Evolutionary conservation across 2,329 filamentous ascomycete genomes (phyloP).

Genomic region (Diaporthe humulicola): DNA sequence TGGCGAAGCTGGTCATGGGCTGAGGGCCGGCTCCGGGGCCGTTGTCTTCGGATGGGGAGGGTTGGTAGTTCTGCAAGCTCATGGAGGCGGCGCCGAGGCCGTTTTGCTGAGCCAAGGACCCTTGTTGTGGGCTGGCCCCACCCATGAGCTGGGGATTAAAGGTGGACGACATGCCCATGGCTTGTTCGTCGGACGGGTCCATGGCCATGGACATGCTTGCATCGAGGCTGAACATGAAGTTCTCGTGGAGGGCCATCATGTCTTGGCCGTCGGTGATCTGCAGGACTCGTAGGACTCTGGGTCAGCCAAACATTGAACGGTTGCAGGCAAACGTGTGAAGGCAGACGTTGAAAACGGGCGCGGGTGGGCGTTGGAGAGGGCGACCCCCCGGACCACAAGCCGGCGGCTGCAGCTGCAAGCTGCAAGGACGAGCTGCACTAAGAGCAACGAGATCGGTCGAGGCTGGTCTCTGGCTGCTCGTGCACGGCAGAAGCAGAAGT

Average conservation of each 20-base stretch:
- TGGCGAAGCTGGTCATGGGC: constrained; percentile 54
- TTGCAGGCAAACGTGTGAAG: background rate
- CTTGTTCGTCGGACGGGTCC: constrained; percentile 50
- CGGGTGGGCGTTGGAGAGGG: constrained; percentile 15
- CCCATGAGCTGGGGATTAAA: constrained; percentile 45
- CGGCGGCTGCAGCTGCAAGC: constrained; percentile 10
- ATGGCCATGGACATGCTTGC: constrained; percentile 58
- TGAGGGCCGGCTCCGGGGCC: constrained; percentile 58
- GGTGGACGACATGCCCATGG: constrained; percentile 45
- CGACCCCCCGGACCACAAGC: background rate
- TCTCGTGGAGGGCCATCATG: constrained; percentile 60
- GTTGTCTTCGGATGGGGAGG: constrained; percentile 44
- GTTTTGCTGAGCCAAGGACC: constrained; percentile 36
- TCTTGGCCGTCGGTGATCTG: constrained; percentile 51
- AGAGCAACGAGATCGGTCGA: background rate
- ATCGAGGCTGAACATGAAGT: constrained; percentile 53
- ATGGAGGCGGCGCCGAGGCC: constrained; percentile 37
- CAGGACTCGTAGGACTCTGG: constrained; percentile 1
- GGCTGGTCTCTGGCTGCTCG: constrained; percentile 10
- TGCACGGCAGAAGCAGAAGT: constrained; percentile 10
- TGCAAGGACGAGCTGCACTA: background rate
- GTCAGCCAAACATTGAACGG: constrained; percentile 32
- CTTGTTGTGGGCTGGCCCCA: constrained; percentile 40
- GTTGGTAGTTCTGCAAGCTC: constrained; percentile 40
- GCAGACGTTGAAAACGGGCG: constrained; percentile 1